Percentiles rank a stretch among this genome's conserved stretches.
phyloP scores from a whole-genome alignment of 176 grass and related monocot genomes.

The Oryza australiensis region DNA sequence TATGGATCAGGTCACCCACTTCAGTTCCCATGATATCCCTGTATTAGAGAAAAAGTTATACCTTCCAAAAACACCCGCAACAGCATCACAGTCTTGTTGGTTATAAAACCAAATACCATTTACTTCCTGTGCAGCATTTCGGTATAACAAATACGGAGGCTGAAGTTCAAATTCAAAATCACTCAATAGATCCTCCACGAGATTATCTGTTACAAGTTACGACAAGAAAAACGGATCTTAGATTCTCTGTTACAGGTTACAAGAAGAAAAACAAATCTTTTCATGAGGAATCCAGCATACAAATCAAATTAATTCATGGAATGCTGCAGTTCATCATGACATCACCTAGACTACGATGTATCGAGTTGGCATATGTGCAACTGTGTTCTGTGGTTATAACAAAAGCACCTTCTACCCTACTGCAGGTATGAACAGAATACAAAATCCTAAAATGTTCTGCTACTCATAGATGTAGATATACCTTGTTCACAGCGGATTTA shows the following conservation, averaged over 20 bases:
- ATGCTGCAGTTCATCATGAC: background rate
- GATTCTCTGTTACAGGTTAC: too few species aligned
- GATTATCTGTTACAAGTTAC: constrained; percentile 70
- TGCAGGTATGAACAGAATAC: background rate
- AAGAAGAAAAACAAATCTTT: background rate
- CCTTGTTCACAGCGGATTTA: background rate
- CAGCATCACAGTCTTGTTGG: constrained; percentile 76
- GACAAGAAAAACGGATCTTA: background rate
- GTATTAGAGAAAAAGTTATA: constrained; percentile 17
- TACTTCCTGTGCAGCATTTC: constrained; percentile 86
- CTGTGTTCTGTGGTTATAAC: constrained; percentile 12
- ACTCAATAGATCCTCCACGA: constrained; percentile 90
- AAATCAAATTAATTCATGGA: background rate
- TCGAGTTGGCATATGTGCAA: background rate
- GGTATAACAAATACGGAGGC: constrained; percentile 84
- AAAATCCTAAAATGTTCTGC: background rate
- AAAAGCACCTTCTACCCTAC: background rate
- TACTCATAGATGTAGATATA: background rate
- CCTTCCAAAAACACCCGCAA: constrained; percentile 80
- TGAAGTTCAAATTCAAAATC: constrained; percentile 97
- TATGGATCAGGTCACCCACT: background rate
- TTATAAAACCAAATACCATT: constrained; percentile 99
- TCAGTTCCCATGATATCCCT: background rate
- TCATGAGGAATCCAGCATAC: background rate
- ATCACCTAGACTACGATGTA: background rate